phyloP scores from a whole-genome alignment of 1,284 basidiomycete genomes.

The Pascua guehoae region DNA sequence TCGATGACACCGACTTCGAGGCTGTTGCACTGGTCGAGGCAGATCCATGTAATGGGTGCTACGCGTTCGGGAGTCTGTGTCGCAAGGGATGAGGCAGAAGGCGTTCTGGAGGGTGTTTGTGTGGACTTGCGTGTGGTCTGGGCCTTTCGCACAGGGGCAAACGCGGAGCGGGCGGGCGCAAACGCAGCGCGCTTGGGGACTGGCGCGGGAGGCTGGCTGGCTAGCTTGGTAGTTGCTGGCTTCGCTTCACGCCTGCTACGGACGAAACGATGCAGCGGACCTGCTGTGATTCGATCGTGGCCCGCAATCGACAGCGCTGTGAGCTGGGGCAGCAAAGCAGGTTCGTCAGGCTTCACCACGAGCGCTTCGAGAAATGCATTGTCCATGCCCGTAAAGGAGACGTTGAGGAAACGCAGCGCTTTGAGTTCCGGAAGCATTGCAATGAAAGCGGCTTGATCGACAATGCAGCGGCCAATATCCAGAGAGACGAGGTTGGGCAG shows the following conservation, averaged over 20 bases:
- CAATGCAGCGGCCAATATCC: constrained; percentile 23
- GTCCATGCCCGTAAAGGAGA: constrained; percentile 20
- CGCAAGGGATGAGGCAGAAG: background rate
- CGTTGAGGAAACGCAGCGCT: constrained; percentile 29
- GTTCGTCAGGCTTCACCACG: constrained; percentile 9
- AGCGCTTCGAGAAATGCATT: constrained; percentile 30
- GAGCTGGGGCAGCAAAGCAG: constrained; percentile 29
- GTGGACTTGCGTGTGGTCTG: no score
- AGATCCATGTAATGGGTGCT: constrained; percentile 30
- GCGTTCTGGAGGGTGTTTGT: no score
- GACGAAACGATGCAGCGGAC: constrained; percentile 22
- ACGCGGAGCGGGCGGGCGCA: no score
- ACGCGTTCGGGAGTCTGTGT: background rate
- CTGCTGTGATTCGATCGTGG: constrained; percentile 20
- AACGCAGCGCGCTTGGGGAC: background rate
- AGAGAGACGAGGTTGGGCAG: constrained; percentile 21
- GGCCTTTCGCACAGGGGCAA: no score
- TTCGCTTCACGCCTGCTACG: constrained; percentile 9
- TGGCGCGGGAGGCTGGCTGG: background rate
- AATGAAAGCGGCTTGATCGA: constrained; percentile 10
- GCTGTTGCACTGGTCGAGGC: constrained; percentile 34
- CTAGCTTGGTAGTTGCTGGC: background rate
- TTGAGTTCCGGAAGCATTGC: constrained; percentile 10
- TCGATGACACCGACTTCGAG: constrained; percentile 15
- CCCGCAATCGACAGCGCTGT: constrained; percentile 28